Conservation (phyloP, 176 grass and related monocot species). For the Phragmites australis region DNA sequence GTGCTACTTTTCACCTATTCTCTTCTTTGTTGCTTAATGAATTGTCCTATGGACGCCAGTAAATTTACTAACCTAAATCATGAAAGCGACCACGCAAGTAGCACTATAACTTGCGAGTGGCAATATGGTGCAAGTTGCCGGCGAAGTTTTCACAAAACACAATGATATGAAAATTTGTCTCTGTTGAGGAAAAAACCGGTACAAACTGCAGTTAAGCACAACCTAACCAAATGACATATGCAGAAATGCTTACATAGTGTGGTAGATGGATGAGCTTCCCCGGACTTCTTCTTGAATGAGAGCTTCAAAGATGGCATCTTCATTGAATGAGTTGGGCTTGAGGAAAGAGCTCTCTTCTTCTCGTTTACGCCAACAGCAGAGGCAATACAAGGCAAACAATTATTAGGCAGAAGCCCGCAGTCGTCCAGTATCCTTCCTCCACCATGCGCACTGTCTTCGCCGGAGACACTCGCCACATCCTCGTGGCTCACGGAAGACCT, state of each 20-base stretch:
- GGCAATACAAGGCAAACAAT: slow-evolving; percentile 82
- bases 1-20: not conserved
- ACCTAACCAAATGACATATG: not conserved
- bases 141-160: not conserved
- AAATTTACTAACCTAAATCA: not conserved
- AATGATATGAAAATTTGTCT: not conserved
- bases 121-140: too few relatives aligned
- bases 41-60: not conserved
- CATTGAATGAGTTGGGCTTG: slow-evolving; percentile 72
- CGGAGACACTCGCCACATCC: slow-evolving; percentile 40
- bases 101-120: too few relatives aligned
- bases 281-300: slow-evolving; percentile 85
- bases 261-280: slow-evolving; percentile 69
- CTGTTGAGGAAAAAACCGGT: not conserved
- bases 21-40: not conserved
- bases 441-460: slow-evolving; percentile 34
- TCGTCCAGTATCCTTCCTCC: slow-evolving; percentile 69
- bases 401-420: slow-evolving; percentile 79
- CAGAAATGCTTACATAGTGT: slow-evolving; percentile 66
- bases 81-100: not conserved
- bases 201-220: not conserved
- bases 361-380: slow-evolving; percentile 61
- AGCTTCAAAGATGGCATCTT: slow-evolving; percentile 88
- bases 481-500: slow-evolving; percentile 62
- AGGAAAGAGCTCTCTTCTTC: slow-evolving; percentile 69